Percentiles rank a stretch among this genome's conserved stretches.
Evolutionary conservation across 305 asterid genomes (phyloP).

Genomic region (Fraxinus velutina): DNA sequence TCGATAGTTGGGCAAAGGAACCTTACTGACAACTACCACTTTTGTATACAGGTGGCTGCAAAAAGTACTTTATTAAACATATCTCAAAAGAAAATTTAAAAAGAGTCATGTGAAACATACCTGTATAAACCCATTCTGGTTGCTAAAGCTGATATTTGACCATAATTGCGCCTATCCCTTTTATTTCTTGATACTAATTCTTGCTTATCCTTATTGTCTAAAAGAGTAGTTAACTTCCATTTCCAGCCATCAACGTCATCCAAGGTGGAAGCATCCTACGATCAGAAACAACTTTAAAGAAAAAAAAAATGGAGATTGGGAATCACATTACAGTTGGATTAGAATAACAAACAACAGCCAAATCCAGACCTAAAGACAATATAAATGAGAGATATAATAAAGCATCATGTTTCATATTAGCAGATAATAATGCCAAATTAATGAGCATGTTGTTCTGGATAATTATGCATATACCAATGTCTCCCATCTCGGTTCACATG

Average conservation of each 20-base stretch:
- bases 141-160: slow-evolving; percentile 77
- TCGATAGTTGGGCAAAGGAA: slow-evolving; percentile 86
- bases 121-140: slow-evolving; percentile 75
- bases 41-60: slow-evolving; percentile 75
- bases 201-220: slow-evolving; percentile 49
- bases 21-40: slow-evolving; percentile 87
- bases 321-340: slow-evolving; percentile 1
- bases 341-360: background rate
- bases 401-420: background rate
- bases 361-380: background rate
- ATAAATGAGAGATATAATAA: background rate
- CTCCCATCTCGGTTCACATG: slow-evolving; percentile 2
- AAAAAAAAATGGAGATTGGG: slow-evolving; percentile 5
- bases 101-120: slow-evolving; percentile 31
- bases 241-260: slow-evolving; percentile 58
- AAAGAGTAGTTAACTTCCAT: slow-evolving; percentile 56
- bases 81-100: slow-evolving; percentile 9
- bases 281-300: slow-evolving; percentile 18
- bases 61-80: slow-evolving; percentile 23
- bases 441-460: slow-evolving; percentile 7
- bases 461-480: slow-evolving; percentile 3
- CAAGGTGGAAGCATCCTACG: slow-evolving; percentile 49
- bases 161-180: slow-evolving; percentile 80
- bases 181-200: slow-evolving; percentile 88
- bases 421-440: slow-evolving; percentile 4